Evolutionary conservation across 495 filamentous ascomycete species (phyloP).

Genomic region (Penicillium cosmopolitanum): DNA sequence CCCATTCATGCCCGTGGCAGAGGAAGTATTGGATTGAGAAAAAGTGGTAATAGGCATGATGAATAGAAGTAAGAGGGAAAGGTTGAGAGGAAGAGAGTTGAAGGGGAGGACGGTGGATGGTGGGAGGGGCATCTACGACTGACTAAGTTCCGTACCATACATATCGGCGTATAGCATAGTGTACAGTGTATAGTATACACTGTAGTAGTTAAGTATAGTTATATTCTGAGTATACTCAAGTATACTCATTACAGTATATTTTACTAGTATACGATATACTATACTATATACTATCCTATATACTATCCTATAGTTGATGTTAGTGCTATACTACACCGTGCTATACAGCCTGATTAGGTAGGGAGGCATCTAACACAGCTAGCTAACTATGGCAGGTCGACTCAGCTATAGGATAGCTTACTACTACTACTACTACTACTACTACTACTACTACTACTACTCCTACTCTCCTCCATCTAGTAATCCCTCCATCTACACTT

Average conservation of each 20-base stretch:
- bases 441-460: neutral
- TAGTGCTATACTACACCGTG: neutral
- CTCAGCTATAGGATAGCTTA: no score
- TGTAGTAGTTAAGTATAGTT: no score
- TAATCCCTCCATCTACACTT: neutral
- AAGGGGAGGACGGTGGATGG: conserved; percentile 27
- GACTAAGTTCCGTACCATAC: conserved; percentile 14
- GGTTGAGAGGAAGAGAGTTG: conserved; percentile 34
- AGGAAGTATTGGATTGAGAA: conserved; percentile 40
- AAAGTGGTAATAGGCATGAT: conserved; percentile 45
- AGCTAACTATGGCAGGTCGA: no score
- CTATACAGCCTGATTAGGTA: no score
- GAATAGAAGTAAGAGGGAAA: conserved; percentile 31
- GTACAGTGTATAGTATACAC: no score
- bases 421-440: neutral
- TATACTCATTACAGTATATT: neutral
- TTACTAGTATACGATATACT: neutral
- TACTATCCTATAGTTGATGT: neutral
- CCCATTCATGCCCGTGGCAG: conserved; percentile 49
- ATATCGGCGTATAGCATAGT: neutral
- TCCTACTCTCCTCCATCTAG: no score
- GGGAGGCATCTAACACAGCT: no score
- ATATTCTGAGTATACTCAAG: neutral
- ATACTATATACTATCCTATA: no score
- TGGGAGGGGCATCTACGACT: conserved; percentile 35